phyloP scores from a whole-genome alignment of 2,329 filamentous ascomycete species.

The Raffaelea albimanens region DNA sequence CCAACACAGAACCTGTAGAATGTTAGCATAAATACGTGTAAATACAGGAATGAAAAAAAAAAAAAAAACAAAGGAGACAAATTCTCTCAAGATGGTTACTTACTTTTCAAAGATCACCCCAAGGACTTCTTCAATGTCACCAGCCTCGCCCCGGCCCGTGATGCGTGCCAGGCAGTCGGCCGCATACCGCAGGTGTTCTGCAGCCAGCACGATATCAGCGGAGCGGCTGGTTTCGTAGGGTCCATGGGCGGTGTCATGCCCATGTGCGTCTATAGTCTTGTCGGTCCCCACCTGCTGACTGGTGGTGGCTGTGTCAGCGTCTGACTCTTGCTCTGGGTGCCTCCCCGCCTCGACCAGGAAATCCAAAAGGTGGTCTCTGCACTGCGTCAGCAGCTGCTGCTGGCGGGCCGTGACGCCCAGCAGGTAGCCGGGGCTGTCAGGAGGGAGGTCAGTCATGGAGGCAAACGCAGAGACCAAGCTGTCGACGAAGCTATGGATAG shows the following conservation, averaged over 20 bases:
- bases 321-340: no score
- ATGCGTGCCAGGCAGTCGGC: constrained; percentile 75
- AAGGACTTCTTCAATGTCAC: constrained; percentile 90
- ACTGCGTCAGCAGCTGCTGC: constrained; percentile 67
- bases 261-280: no score
- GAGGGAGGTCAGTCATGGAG: constrained; percentile 59
- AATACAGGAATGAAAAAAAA: not conserved
- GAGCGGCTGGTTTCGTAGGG: constrained; percentile 26
- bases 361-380: constrained; percentile 59
- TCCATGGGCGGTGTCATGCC: no score
- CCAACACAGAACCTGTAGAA: constrained; percentile 35
- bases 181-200: constrained; percentile 76
- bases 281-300: no score
- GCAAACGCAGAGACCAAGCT: constrained; percentile 64
- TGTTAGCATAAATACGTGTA: not conserved
- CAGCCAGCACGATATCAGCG: constrained; percentile 79
- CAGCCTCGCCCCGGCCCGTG: constrained; percentile 73
- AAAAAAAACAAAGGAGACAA: not conserved
- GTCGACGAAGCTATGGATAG: constrained; percentile 59
- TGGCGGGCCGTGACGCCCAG: constrained; percentile 88
- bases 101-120: constrained; percentile 98
- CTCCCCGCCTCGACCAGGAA: constrained; percentile 47
- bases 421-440: constrained; percentile 64
- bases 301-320: no score
- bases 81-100: constrained; percentile 29